These are phyloP conservation scores for Aspergillus bridgeri DNA, from an alignment of 495 filamentous ascomycete species.

Conservation along the genomic window DNA sequence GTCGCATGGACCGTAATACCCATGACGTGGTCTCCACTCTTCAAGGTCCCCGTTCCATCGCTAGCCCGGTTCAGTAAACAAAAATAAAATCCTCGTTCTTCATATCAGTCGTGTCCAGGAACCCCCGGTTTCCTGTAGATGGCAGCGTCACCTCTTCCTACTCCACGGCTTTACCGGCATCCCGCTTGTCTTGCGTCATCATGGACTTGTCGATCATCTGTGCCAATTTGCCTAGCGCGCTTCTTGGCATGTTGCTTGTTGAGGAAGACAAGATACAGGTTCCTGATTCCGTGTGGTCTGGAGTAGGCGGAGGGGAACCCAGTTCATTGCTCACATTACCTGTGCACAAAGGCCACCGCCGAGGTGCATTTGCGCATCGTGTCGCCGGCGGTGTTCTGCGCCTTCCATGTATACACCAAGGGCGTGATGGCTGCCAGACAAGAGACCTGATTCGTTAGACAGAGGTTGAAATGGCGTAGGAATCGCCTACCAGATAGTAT, in stretches of 20 bases:
- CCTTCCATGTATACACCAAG: conserved; percentile 27
- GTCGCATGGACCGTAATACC: not conserved
- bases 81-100: conserved; percentile 31
- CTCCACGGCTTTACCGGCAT: conserved; percentile 16
- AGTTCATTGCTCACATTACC: conserved; percentile 19
- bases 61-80: conserved; percentile 17
- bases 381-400: conserved; percentile 29
- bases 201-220: conserved; percentile 22
- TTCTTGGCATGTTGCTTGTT: conserved; percentile 45
- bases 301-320: no score
- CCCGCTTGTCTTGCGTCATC: conserved; percentile 12
- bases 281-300: conserved; percentile 13
- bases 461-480: not conserved
- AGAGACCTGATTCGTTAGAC: conserved; percentile 18
- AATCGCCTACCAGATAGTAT: conserved; percentile 20
- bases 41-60: not conserved
- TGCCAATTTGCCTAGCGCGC: conserved; percentile 29
- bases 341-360: conserved; percentile 23
- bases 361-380: conserved; percentile 29
- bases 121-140: conserved; percentile 17
- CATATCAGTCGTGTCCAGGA: conserved; percentile 26
- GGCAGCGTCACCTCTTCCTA: conserved; percentile 16
- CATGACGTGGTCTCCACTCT: no score
- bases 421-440: conserved; percentile 26
- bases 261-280: conserved; percentile 45